These are phyloP conservation scores for Psophocarpus tetragonolobus DNA, from an alignment of 306 rosid species.

Conservation along the genomic window DNA sequence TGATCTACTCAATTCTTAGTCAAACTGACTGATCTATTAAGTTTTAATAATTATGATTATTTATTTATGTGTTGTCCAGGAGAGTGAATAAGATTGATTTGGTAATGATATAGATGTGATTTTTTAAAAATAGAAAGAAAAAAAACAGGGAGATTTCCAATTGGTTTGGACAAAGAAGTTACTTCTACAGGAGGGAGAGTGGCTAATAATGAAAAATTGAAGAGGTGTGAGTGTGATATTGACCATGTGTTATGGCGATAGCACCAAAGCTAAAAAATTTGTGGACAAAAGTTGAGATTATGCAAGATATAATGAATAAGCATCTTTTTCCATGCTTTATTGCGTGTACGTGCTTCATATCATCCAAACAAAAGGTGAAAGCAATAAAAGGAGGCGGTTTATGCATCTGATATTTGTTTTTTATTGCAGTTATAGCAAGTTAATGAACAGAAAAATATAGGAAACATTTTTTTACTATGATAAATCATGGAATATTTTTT, in stretches of 20 bases:
- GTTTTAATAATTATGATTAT: too few species aligned
- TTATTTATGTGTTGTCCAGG: too few species aligned
- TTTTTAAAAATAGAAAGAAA: too few species aligned
- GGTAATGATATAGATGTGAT: too few species aligned
- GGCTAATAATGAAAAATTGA: background rate
- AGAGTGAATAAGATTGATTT: too few species aligned
- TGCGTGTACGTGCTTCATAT: slow-evolving; percentile 31
- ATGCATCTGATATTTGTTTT: background rate
- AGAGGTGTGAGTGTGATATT: background rate
- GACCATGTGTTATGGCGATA: slow-evolving; percentile 12
- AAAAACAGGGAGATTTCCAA: background rate
- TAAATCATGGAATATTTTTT: background rate
- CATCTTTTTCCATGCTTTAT: slow-evolving; percentile 26
- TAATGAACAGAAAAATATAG: background rate
- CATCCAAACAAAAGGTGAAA: slow-evolving; percentile 6
- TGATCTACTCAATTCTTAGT: too few species aligned
- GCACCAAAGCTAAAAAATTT: slow-evolving; percentile 30
- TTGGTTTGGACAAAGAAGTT: background rate
- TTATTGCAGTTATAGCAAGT: background rate
- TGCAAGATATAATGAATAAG: background rate
- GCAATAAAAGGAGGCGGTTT: background rate
- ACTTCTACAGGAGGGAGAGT: background rate
- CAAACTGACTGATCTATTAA: too few species aligned
- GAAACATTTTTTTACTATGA: background rate
- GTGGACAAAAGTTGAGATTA: slow-evolving; percentile 32